These are phyloP conservation scores for Cornus suecica DNA, from an alignment of 148 eudicot genomes.

Conservation along the genomic window DNA sequence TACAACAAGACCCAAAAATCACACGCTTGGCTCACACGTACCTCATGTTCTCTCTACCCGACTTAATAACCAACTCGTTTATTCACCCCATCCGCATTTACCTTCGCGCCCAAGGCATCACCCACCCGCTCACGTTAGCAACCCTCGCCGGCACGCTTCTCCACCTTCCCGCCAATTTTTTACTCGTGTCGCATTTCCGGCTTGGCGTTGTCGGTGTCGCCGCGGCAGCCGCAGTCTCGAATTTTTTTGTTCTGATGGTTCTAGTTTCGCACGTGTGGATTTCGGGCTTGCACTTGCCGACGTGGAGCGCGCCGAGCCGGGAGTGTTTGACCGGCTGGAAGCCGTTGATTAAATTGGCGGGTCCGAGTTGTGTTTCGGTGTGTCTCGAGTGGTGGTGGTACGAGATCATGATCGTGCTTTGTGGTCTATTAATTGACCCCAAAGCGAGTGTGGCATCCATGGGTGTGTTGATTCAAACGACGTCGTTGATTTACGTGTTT, in stretches of 20 bases:
- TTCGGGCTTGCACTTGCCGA: slow-evolving; percentile 44
- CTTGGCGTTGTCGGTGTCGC: slow-evolving; percentile 75
- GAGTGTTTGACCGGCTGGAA: slow-evolving; percentile 67
- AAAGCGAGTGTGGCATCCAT: slow-evolving; percentile 69
- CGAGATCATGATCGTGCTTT: slow-evolving; percentile 82
- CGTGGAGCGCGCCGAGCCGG: slow-evolving; percentile 54
- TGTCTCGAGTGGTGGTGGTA: slow-evolving; percentile 98
- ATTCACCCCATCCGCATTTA: slow-evolving; percentile 66
- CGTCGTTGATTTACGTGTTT: slow-evolving; percentile 72
- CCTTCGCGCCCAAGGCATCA: slow-evolving; percentile 86
- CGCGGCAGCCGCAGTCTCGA: slow-evolving; percentile 56
- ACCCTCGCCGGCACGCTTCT: slow-evolving; percentile 50
- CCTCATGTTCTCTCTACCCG: slow-evolving; percentile 54
- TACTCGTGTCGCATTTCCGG: slow-evolving; percentile 33
- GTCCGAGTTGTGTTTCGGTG: slow-evolving; percentile 73
- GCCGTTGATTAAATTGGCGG: slow-evolving; percentile 54
- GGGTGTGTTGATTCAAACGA: slow-evolving; percentile 79
- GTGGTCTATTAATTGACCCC: slow-evolving; percentile 68
- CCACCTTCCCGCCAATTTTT: slow-evolving; percentile 43
- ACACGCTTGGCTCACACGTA: slow-evolving; percentile 50
- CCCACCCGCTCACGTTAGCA: slow-evolving; percentile 62
- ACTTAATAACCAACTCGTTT: slow-evolving; percentile 57
- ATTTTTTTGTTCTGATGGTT: slow-evolving; percentile 35
- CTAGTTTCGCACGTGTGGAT: slow-evolving; percentile 51
- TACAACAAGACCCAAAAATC: slow-evolving; percentile 49